Conservation (phyloP, 768 basidiomycete genomes). For the Naematelia aurantialba region DNA sequence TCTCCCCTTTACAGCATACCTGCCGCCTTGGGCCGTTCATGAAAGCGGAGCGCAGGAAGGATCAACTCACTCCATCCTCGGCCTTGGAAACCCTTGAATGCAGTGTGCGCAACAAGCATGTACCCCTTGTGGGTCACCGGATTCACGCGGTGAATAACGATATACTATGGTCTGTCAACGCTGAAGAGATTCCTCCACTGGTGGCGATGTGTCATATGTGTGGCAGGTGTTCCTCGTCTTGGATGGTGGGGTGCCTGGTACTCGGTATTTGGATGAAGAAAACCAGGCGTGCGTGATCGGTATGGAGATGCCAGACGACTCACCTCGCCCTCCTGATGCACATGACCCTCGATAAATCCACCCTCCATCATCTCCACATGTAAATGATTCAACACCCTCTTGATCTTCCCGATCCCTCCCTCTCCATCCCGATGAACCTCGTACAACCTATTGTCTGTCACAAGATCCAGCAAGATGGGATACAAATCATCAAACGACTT, state of each 20-base stretch:
- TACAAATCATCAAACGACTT: conserved; percentile 98
- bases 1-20: too few relatives aligned
- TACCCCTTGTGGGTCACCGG: conserved; percentile 87
- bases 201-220: too few relatives aligned
- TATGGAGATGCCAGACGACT: conserved; percentile 50
- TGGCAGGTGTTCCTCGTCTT: too few relatives aligned
- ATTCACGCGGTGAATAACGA: conserved; percentile 85
- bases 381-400: conserved; percentile 74
- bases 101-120: conserved; percentile 84
- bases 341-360: conserved; percentile 85
- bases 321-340: conserved; percentile 93
- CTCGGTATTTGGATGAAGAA: too few relatives aligned
- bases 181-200: too few relatives aligned
- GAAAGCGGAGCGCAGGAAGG: too few relatives aligned
- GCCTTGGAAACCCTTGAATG: conserved; percentile 75
- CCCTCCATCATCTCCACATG: conserved; percentile 89
- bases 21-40: too few relatives aligned
- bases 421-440: conserved; percentile 54
- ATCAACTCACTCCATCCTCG: conserved; percentile 66
- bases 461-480: conserved; percentile 86
- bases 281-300: too few relatives aligned
- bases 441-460: conserved; percentile 75
- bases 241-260: too few relatives aligned
- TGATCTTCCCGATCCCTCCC: conserved; percentile 53
- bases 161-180: conserved; percentile 67